phyloP scores from a whole-genome alignment of 805 yeast species.

The Millerago galiae region DNA sequence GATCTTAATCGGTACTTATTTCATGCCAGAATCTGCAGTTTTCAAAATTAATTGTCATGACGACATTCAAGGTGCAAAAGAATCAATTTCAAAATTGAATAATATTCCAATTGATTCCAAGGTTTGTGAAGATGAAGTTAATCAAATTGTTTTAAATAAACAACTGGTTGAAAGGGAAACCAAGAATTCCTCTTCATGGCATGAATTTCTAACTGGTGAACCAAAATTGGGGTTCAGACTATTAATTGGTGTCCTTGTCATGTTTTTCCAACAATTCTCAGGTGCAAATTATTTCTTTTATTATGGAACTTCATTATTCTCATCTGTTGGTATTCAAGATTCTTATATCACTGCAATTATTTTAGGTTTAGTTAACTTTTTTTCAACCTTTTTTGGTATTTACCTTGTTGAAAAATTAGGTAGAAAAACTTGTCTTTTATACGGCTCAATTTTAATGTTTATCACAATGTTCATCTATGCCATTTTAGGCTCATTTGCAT shows the following conservation, averaged over 20 bases:
- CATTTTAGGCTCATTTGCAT: slow-evolving; percentile 47
- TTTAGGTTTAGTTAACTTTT: slow-evolving; percentile 50
- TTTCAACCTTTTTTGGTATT: slow-evolving; percentile 46
- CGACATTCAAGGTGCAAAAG: slow-evolving; percentile 46
- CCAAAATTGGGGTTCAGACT: slow-evolving; percentile 49
- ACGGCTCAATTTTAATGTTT: slow-evolving; percentile 49
- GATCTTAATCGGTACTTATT: slow-evolving; percentile 38
- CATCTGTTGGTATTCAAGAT: slow-evolving; percentile 50
- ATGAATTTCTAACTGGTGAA: slow-evolving; percentile 53
- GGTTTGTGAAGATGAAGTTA: slow-evolving; percentile 41
- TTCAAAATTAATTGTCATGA: slow-evolving; percentile 35
- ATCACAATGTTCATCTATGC: slow-evolving; percentile 55
- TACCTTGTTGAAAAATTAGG: slow-evolving; percentile 49
- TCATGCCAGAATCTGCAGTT: slow-evolving; percentile 69
- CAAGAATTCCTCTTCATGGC: slow-evolving; percentile 50
- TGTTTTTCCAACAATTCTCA: slow-evolving; percentile 55
- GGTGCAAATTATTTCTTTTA: slow-evolving; percentile 65
- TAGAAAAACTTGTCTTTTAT: slow-evolving; percentile 42
- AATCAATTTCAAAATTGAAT: slow-evolving; percentile 48
- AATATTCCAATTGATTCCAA: slow-evolving; percentile 39
- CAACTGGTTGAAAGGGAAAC: slow-evolving; percentile 22
- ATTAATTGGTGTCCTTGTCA: slow-evolving; percentile 50
- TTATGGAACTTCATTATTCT: slow-evolving; percentile 57
- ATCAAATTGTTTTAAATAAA: slow-evolving; percentile 38
- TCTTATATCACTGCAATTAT: slow-evolving; percentile 56